These are phyloP conservation scores for Mallotus japonicus DNA, from an alignment of 441 rosid species.

Conservation along the genomic window DNA sequence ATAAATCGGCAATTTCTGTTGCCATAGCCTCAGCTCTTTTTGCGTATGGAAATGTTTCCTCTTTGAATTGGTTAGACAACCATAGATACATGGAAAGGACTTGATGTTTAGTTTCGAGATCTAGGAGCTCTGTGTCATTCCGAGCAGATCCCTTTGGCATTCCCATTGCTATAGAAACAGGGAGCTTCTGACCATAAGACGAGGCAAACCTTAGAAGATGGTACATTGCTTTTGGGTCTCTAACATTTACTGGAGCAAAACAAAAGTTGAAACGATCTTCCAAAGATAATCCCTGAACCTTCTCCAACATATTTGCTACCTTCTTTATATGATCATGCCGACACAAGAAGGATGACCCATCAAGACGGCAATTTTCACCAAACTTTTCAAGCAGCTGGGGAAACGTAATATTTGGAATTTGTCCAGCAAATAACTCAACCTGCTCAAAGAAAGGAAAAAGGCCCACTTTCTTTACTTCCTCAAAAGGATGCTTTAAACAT, in stretches of 20 bases:
- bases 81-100: constrained; percentile 89
- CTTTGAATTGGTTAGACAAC: constrained; percentile 83
- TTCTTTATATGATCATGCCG: constrained; percentile 80
- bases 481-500: constrained; percentile 84
- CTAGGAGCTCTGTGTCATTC: constrained; percentile 75
- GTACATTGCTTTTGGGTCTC: constrained; percentile 92
- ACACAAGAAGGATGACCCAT: constrained; percentile 84
- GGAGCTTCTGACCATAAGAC: constrained; percentile 56
- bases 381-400: constrained; percentile 77
- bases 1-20: constrained; percentile 61
- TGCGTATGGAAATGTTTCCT: constrained; percentile 67
- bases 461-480: constrained; percentile 73
- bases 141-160: constrained; percentile 82
- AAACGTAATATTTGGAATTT: constrained; percentile 56
- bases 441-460: constrained; percentile 94
- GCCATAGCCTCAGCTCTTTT: constrained; percentile 90
- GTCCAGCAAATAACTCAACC: constrained; percentile 83
- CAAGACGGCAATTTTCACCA: constrained; percentile 73
- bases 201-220: constrained; percentile 79
- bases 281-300: constrained; percentile 63
- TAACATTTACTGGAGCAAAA: constrained; percentile 89
- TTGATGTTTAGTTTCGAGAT: constrained; percentile 86
- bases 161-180: constrained; percentile 86
- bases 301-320: constrained; percentile 96
- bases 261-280: constrained; percentile 94